Base-by-base conservation (phyloP, 106 monocot genomes). In the Phalaenopsis equestris region DNA sequence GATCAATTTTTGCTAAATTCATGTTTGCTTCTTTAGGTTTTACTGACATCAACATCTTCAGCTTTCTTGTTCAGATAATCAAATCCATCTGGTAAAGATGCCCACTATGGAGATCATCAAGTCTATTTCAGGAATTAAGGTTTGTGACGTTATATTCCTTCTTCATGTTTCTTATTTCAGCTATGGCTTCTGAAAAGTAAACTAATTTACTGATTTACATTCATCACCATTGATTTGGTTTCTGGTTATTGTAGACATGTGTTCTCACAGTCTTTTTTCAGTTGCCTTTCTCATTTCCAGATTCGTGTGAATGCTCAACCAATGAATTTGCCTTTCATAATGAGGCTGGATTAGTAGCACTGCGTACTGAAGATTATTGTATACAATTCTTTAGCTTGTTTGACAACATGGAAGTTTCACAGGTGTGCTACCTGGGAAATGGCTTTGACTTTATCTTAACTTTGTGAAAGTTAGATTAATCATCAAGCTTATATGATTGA, bases 101-200 rank as follows among this genome's bases (percentile, higher is more conserved):
- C 94, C 97, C 56, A 83, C 87, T 64, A 89, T 92, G 90, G 94
- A 92, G 41, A 86, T 94, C 21, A 77, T 84, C 67, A 94, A 86
- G 82, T 90, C 97, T 52, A 89, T 97, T 67, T 77, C 92, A 56
- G 97, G 97, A 84, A 97, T 97, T 83, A 97, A 94, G 94, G 97
- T 97, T 83, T 77, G 83, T 84, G 7, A 78, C 42, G 76, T 64
- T 56, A 39, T 83, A 78, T 78, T 37, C 55, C 3, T 55, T 77
- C 7, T 75, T 57, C 11, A 75, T 61, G 42, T 17, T 30, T 42
- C 5, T 10, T 11, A 41, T 0, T 11, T 11, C 21, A 61, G 8
- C 21, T 42, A 74, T 74, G 43, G 74, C 17, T 74, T 70, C 19
- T 74, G 74, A 15, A n/a, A 45, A 74, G 18, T 11, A 19, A 36